phyloP scores from a whole-genome alignment of 257 asterid genomes.

The Avicennia marina region DNA sequence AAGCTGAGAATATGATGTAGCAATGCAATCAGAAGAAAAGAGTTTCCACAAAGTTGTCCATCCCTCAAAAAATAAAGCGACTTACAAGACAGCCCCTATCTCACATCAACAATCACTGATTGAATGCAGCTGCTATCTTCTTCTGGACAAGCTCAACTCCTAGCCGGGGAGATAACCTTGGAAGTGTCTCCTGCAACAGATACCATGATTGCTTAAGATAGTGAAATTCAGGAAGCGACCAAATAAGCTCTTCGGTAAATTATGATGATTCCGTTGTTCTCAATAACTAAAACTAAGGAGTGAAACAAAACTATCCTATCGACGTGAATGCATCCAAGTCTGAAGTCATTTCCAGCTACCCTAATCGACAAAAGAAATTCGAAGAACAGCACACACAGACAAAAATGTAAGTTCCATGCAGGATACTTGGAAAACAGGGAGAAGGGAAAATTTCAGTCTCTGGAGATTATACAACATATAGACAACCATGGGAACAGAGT shows the following conservation, averaged over 20 bases:
- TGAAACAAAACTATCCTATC: too few relatives aligned
- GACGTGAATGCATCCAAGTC: too few relatives aligned
- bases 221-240: not conserved
- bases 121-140: conserved; percentile 69
- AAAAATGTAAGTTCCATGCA: not conserved
- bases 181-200: conserved; percentile 62
- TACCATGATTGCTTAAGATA: not conserved
- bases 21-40: not conserved
- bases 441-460: not conserved
- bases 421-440: not conserved
- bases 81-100: too few relatives aligned
- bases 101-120: conserved; percentile 12
- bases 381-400: not conserved
- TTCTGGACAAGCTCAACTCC: conserved; percentile 72
- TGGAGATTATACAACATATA: not conserved
- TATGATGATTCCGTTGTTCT: not conserved
- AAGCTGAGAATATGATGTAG: not conserved
- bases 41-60: not conserved
- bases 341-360: too few relatives aligned
- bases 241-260: too few relatives aligned
- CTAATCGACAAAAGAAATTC: too few relatives aligned
- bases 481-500: too few relatives aligned
- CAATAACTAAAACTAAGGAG: too few relatives aligned
- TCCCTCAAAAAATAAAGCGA: too few relatives aligned
- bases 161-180: conserved; percentile 88